phyloP scores from a whole-genome alignment of 2,329 filamentous ascomycete genomes.

The Alternaria rosae region DNA sequence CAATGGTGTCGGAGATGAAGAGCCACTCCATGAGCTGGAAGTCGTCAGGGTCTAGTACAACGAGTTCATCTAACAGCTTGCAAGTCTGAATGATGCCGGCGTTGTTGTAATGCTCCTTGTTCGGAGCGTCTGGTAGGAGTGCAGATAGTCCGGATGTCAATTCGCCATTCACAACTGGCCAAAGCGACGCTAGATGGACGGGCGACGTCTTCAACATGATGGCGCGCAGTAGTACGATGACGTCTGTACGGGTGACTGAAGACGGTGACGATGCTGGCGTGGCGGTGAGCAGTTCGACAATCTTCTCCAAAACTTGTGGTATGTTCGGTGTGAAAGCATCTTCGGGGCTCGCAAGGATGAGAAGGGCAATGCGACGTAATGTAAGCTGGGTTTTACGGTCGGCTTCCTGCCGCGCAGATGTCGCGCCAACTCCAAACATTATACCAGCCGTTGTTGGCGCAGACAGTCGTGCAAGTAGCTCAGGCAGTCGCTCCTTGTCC shows the following conservation, averaged over 20 bases:
- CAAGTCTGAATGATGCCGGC: constrained; percentile 85
- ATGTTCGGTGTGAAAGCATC: constrained; percentile 85
- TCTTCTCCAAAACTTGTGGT: constrained; percentile 75
- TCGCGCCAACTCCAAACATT: constrained; percentile 97
- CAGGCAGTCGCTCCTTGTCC: constrained; percentile 87
- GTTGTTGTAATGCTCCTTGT: constrained; percentile 78
- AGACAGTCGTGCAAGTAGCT: constrained; percentile 78
- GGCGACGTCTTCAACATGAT: constrained; percentile 80
- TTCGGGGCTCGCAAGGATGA: constrained; percentile 77
- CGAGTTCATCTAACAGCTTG: constrained; percentile 89
- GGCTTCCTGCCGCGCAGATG: constrained; percentile 90
- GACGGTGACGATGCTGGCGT: constrained; percentile 91
- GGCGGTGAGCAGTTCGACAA: constrained; percentile 85
- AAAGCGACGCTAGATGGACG: constrained; percentile 81
- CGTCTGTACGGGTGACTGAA: constrained; percentile 84
- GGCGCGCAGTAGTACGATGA: constrained; percentile 86
- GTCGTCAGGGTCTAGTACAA: constrained; percentile 87
- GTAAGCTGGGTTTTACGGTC: constrained; percentile 93
- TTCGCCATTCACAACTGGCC: constrained; percentile 89
- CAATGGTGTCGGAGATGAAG: constrained; percentile 95
- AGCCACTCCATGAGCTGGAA: constrained; percentile 99
- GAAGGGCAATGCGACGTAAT: constrained; percentile 78
- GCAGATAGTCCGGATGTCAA: constrained; percentile 81
- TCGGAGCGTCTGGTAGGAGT: constrained; percentile 72
- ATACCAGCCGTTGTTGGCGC: constrained; percentile 92